Percentiles rank a stretch among this genome's conserved stretches.
Evolutionary conservation across 2,329 filamentous ascomycete species (phyloP).

Genomic region (Arthrobotrys musiformis): DNA sequence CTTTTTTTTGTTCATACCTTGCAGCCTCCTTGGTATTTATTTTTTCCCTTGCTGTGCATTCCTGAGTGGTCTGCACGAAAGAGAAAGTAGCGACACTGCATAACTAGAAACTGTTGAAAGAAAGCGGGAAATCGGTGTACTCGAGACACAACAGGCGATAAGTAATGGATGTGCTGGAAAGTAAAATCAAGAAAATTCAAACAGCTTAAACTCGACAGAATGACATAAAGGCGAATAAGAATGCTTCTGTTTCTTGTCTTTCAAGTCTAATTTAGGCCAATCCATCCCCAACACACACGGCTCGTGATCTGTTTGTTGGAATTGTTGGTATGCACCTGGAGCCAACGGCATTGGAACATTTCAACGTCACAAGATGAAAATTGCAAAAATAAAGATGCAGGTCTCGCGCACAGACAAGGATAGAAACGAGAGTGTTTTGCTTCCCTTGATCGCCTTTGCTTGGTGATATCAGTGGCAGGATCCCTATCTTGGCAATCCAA

Average conservation of each 20-base stretch:
- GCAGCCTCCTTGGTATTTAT: conserved; percentile 38
- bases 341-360: conserved; percentile 16
- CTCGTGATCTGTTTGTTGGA: conserved; percentile 50
- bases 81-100: background rate
- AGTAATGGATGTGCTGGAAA: background rate
- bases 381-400: conserved; percentile 16
- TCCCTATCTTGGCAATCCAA: conserved; percentile 8
- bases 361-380: background rate
- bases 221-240: background rate
- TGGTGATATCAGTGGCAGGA: background rate
- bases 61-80: background rate
- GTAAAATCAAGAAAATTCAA: background rate
- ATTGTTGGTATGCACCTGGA: conserved; percentile 32
- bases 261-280: conserved; percentile 23
- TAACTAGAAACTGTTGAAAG: background rate
- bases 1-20: conserved; percentile 27
- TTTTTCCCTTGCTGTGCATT: conserved; percentile 10
- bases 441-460: background rate
- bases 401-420: conserved; percentile 31
- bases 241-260: conserved; percentile 4
- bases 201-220: background rate
- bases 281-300: conserved; percentile 46
- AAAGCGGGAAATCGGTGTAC: background rate
- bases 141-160: background rate
- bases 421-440: background rate